phyloP scores from a whole-genome alignment of 2,329 filamentous ascomycete genomes.

The Macrophomina phaseolina region DNA sequence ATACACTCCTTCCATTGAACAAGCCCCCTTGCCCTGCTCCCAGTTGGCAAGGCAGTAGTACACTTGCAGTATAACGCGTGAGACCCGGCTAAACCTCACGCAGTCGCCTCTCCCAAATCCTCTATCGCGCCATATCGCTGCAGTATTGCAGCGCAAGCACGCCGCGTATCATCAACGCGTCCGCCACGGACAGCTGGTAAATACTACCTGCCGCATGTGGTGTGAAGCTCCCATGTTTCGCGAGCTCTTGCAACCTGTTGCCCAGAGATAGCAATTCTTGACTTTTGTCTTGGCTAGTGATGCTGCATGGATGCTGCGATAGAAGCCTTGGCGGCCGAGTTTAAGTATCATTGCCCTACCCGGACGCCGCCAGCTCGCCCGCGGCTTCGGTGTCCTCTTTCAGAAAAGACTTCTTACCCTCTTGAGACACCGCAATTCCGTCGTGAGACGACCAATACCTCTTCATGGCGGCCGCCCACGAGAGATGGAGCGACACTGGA shows the following conservation, averaged over 20 bases:
- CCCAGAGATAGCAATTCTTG: slow-evolving; percentile 8
- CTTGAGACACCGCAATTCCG: background rate
- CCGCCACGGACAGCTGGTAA: background rate
- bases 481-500: background rate
- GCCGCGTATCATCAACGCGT: background rate
- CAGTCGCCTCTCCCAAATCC: too few species aligned
- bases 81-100: background rate
- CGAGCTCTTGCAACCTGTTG: background rate
- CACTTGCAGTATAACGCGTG: background rate
- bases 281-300: background rate
- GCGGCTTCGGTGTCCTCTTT: background rate
- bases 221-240: too few species aligned
- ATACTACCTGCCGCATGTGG: background rate
- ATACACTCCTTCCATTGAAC: too few species aligned
- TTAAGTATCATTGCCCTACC: background rate
- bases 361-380: background rate
- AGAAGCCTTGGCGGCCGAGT: background rate
- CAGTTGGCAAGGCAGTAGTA: background rate
- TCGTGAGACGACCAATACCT: too few species aligned
- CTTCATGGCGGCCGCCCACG: background rate
- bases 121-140: slow-evolving; percentile 7
- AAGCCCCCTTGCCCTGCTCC: background rate
- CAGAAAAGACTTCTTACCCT: background rate
- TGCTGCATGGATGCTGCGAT: background rate
- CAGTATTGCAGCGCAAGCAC: slow-evolving; percentile 15